A percentile compares a stretch with the other conserved stretches of the same genome.
Evolutionary conservation across 1,284 basidiomycete genomes (phyloP).

Genomic region (Volvariella surrecta): DNA sequence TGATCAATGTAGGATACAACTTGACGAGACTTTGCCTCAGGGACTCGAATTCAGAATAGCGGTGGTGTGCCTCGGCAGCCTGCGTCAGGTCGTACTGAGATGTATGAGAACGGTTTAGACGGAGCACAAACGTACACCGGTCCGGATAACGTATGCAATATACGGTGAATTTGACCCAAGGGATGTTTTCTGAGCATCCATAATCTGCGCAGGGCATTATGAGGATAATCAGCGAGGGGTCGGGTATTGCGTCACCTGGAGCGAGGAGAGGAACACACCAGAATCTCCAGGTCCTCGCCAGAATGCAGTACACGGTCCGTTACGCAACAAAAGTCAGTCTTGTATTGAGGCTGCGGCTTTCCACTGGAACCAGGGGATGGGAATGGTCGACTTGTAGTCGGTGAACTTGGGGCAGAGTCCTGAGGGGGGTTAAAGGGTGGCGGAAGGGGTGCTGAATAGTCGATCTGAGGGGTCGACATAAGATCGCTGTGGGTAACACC

Average conservation of each 20-base stretch:
- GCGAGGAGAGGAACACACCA: slow-evolving; percentile 37
- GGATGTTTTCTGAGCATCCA: slow-evolving; percentile 92
- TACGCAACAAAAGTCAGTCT: slow-evolving; percentile 68
- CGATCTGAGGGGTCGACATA: slow-evolving; percentile 38
- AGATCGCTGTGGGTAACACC: slow-evolving; percentile 32
- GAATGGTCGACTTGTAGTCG: slow-evolving; percentile 34
- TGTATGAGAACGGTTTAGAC: slow-evolving; percentile 3
- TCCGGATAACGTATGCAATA: slow-evolving; percentile 90
- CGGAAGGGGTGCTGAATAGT: slow-evolving; percentile 59
- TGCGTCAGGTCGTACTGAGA: slow-evolving; percentile 21
- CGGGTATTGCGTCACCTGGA: background rate
- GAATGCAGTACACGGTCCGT: slow-evolving; percentile 71
- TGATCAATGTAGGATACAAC: slow-evolving; percentile 93
- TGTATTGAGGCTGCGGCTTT: slow-evolving; percentile 41
- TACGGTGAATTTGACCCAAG: slow-evolving; percentile 83
- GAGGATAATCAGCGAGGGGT: background rate
- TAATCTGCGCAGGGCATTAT: slow-evolving; percentile 47
- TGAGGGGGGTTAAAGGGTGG: slow-evolving; percentile 36
- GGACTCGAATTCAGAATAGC: slow-evolving; percentile 98
- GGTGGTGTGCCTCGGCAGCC: slow-evolving; percentile 79
- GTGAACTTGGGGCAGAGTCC: slow-evolving; percentile 32
- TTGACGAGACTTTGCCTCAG: slow-evolving; percentile 78
- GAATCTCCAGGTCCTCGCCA: slow-evolving; percentile 71
- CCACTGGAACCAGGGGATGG: slow-evolving; percentile 47
- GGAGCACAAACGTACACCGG: slow-evolving; percentile 59